Evolutionary conservation across 2,329 filamentous ascomycete genomes (phyloP).

Genomic region (Neonectria faginata): DNA sequence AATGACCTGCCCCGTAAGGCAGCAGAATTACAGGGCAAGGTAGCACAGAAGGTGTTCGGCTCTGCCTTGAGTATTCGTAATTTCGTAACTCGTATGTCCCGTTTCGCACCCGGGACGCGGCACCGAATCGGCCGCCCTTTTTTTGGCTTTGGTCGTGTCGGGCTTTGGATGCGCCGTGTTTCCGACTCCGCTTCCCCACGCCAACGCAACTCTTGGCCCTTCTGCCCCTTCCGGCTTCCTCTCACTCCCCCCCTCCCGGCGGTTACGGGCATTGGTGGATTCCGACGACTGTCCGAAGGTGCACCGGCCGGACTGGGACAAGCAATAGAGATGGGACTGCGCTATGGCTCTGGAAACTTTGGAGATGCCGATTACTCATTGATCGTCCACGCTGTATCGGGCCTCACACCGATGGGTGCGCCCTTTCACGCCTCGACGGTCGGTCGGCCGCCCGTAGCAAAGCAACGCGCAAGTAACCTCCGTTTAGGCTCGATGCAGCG

Average conservation of each 20-base stretch:
- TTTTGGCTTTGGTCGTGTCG: constrained; percentile 6
- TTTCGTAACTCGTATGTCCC: constrained; percentile 8
- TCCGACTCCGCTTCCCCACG: background rate
- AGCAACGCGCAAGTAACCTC: background rate
- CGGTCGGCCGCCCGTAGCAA: background rate
- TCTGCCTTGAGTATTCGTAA: constrained; percentile 3
- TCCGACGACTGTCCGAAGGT: constrained; percentile 9
- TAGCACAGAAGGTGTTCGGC: constrained; percentile 12
- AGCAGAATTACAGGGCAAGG: constrained; percentile 19
- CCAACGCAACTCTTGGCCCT: background rate
- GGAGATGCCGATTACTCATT: background rate
- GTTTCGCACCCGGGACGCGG: constrained; percentile 2
- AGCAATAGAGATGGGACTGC: background rate
- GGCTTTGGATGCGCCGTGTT: background rate
- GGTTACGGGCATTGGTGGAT: background rate
- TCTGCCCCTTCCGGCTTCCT: background rate
- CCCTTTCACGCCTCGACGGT: background rate
- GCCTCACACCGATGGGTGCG: background rate
- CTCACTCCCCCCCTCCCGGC: background rate
- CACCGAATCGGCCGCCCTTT: background rate
- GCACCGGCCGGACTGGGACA: constrained; percentile 16
- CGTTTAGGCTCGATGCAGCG: background rate
- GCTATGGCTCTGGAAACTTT: background rate
- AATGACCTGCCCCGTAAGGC: constrained; percentile 14
- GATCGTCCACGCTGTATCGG: background rate